phyloP scores from a whole-genome alignment of 176 grass and related monocot species.

The Stipa capillata region DNA sequence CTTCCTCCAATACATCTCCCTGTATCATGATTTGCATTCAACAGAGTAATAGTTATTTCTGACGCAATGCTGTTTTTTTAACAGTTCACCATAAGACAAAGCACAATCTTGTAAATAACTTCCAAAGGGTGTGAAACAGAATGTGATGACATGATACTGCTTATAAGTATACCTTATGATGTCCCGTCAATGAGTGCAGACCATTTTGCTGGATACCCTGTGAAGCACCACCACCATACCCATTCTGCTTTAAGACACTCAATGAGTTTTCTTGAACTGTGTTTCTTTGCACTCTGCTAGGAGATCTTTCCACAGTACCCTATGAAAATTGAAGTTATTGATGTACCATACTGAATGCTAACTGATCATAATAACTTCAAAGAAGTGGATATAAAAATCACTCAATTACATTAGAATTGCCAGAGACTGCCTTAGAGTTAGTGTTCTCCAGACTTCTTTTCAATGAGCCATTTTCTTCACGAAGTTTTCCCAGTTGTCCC shows the following conservation, averaged over 20 bases:
- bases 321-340: slow-evolving; percentile 15
- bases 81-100: background rate
- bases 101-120: background rate
- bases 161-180: slow-evolving; percentile 32
- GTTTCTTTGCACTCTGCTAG: slow-evolving; percentile 39
- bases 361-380: slow-evolving; percentile 15
- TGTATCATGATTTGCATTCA: slow-evolving; percentile 39
- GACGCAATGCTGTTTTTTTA: background rate
- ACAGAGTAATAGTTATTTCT: slow-evolving; percentile 1
- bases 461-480: slow-evolving; percentile 69
- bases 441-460: slow-evolving; percentile 58
- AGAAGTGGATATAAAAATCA: background rate
- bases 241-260: slow-evolving; percentile 33
- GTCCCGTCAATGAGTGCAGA: slow-evolving; percentile 19
- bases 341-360: background rate
- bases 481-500: slow-evolving; percentile 81
- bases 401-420: slow-evolving; percentile 42
- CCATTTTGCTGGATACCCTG: slow-evolving; percentile 43
- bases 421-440: slow-evolving; percentile 34
- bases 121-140: background rate
- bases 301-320: slow-evolving; percentile 38
- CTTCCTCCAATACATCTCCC: slow-evolving; percentile 53
- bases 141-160: background rate
- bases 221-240: slow-evolving; percentile 42
- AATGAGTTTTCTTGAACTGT: slow-evolving; percentile 42